Evolutionary conservation across 805 yeast genomes (phyloP).

Genomic region (Barnettozyma populi): DNA sequence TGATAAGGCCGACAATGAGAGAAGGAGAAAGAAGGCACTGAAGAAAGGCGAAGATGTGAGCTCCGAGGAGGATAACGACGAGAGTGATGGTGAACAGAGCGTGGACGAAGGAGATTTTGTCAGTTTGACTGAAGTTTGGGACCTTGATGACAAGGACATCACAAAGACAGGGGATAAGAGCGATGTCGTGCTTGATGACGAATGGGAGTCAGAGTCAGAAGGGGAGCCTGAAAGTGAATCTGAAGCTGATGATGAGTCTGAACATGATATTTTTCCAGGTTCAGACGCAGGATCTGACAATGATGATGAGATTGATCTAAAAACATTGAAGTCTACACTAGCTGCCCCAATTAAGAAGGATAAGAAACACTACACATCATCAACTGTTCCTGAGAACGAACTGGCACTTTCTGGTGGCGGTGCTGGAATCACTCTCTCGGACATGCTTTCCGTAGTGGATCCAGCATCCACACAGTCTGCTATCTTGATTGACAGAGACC

Average conservation of each 20-base stretch:
- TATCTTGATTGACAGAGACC: slow-evolving; percentile 35
- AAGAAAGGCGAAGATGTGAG: slow-evolving; percentile 29
- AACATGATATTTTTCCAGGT: neutral
- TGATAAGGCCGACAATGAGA: slow-evolving; percentile 41
- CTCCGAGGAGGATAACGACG: slow-evolving; percentile 36
- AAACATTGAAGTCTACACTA: slow-evolving; percentile 39
- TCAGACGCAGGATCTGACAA: slow-evolving; percentile 25
- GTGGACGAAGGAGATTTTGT: slow-evolving; percentile 72
- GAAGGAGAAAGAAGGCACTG: slow-evolving; percentile 16
- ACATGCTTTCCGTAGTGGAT: slow-evolving; percentile 68
- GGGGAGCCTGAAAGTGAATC: slow-evolving; percentile 23
- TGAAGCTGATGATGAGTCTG: slow-evolving; percentile 31
- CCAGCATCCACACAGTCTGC: slow-evolving; percentile 45
- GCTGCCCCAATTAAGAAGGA: slow-evolving; percentile 33
- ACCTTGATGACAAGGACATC: slow-evolving; percentile 56
- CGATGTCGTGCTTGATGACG: slow-evolving; percentile 18
- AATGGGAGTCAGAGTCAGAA: slow-evolving; percentile 23
- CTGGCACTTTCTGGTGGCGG: slow-evolving; percentile 59
- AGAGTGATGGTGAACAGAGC: slow-evolving; percentile 44
- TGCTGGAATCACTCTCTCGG: slow-evolving; percentile 56
- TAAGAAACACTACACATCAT: slow-evolving; percentile 46
- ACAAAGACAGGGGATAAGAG: slow-evolving; percentile 25
- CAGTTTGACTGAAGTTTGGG: slow-evolving; percentile 87
- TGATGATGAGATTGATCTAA: slow-evolving; percentile 49
- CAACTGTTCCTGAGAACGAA: slow-evolving; percentile 62